Base-by-base conservation (phyloP, 2,329 filamentous ascomycete genomes). In the Didymella keratinophila region DNA sequence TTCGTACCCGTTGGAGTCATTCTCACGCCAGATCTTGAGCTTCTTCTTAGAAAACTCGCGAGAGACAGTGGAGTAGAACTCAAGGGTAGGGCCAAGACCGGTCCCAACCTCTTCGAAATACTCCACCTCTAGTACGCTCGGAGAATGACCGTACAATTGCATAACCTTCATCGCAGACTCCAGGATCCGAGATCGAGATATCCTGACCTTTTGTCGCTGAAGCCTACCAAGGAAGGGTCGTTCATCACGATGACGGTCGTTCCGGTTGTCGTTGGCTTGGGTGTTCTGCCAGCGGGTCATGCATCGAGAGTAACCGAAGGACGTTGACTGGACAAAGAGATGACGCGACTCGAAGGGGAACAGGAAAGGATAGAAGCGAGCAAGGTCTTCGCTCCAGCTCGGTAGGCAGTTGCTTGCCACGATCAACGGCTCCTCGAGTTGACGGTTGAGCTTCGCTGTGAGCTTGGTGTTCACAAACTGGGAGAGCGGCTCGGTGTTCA, bases 31-130 rank as follows among this genome's bases (percentile, higher is more conserved):
- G 5, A 99, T 86, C 80, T 93, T 97, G 52, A 97, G 86, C 78
- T 96, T 97, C 84, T 94, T 97, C 82, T 95, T 97, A 0, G 92
- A 94, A 71, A 98, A 98, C 75, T 99, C 95, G 69, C 92, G 95
- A 0, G 95, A 99, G 1, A 98, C 94, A 0, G 92, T 96, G 0
- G 95, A 97, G 78, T 99, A 99, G 76, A 99, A 99, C 74, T 99
- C 95, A 14, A 99, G 84, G 0, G 95, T 99, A 4, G 95, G 95
- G 0, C 95, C 95, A 44, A 99, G 83, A 45, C 95, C 95, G 23
- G 96, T 99, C 56, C 95, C 95, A 21, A 99, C 95, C 78, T 99
- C 95, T 71, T 98, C 95, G 67, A 99, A 99, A 72, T 99, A 99
- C 72, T 99, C 96, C 2, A 99, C 94, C 73, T 99, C 95, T 0